Conservation (phyloP, 495 filamentous ascomycete species). For the Margaritispora aquatica region DNA sequence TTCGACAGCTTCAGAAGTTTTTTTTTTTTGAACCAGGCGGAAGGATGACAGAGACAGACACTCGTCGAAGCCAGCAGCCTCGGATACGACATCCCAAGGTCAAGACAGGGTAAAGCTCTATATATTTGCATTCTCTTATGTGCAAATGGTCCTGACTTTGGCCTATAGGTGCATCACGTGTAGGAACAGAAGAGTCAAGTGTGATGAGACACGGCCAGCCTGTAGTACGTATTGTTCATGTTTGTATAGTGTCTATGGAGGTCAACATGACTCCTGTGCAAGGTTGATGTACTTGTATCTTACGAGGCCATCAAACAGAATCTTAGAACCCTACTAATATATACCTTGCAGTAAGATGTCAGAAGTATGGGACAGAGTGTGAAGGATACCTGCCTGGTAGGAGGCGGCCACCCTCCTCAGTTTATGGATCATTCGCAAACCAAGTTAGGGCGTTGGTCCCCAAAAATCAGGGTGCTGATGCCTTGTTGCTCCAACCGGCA, state of each 20-base stretch:
- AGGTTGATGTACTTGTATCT: too few species aligned
- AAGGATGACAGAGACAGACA: not conserved
- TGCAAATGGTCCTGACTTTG: not conserved
- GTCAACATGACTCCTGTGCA: too few species aligned
- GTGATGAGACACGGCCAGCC: conserved; percentile 46
- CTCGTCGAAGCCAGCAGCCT: not conserved
- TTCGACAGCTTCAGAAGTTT: not conserved
- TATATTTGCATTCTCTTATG: not conserved
- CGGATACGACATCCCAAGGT: conserved; percentile 11
- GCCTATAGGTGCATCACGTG: conserved; percentile 11
- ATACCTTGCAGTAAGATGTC: conserved; percentile 29
- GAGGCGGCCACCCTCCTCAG: conserved; percentile 1
- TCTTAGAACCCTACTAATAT: not conserved
- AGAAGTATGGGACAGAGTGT: conserved; percentile 44
- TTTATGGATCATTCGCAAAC: conserved; percentile 8
- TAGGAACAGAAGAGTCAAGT: conserved; percentile 42
- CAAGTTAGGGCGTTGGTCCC: conserved; percentile 9
- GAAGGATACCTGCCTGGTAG: conserved; percentile 38
- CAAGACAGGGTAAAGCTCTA: conserved; percentile 16
- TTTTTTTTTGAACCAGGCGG: not conserved
- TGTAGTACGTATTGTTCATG: conserved; percentile 28
- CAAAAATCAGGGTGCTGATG: not conserved
- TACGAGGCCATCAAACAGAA: not conserved
- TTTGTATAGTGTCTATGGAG: too few species aligned
- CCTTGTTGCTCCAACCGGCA: not conserved